Evolutionary conservation across 257 asterid species (phyloP), one percentile per base, ranked within the genome.

Genomic region (Solanum raphanifolium): DNA sequence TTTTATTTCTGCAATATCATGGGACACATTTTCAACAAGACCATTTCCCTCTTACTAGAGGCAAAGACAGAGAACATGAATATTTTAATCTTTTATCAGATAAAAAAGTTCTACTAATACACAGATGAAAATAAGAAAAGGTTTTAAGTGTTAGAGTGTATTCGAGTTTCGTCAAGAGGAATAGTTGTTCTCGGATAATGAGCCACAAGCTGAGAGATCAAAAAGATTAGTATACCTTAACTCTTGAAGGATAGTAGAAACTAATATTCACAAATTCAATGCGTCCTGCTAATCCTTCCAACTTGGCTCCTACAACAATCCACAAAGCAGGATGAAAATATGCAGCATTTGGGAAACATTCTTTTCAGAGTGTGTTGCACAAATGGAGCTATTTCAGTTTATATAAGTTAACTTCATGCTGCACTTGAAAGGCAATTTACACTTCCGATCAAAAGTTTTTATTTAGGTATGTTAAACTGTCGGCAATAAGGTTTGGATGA

Each of bases 201-300:
- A 55, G 25, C 66, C 5, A 25, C 84, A 39, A n/a, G 84, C 84
- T 41, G 62, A 41, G 84, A 78, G 62, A 78, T 78, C 62, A 46
- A 41, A 78, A 39, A 27, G 39, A 85, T 34, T 89, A 86, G 83
- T 93, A 87, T 93, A 95, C 98, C 93, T 83, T 87, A 84, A 92
- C 69, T 92, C 99, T 94, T 83, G 98, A 92, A 92, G 96, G 95
- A 88, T 96, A 97, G 92, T 91, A 89, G 90, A 96, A 97, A 81
- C 94, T 86, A 66, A 96, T 94, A 86, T 93, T 93, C 86, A 72
- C 87, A 91, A 96, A 96, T 89, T 95, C 95, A 89, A 97, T 91
- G 86, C 86, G 92, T 79, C 99, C 99, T 29, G 87, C 88, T 94
- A 97, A 89, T 88, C 95, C 93, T 88, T 91, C 93, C 92, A 95